Evolutionary conservation across 495 filamentous ascomycete genomes (phyloP).

Genomic region (Aspergillus avenaceus): DNA sequence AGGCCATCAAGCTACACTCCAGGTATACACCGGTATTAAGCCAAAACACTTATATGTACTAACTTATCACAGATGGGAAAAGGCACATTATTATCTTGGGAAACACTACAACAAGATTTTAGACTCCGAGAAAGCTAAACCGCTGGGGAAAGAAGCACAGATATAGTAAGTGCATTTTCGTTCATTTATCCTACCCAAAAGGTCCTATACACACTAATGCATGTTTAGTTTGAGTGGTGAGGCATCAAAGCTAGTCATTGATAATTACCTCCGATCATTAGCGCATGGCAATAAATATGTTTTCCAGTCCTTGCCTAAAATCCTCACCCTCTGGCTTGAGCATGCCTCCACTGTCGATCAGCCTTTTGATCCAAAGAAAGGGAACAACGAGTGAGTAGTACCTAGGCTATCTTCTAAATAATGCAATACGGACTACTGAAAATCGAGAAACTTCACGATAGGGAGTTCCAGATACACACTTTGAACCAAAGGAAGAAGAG

Average conservation of each 20-base stretch:
- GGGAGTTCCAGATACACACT: constrained; percentile 54
- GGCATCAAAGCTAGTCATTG: constrained; percentile 80
- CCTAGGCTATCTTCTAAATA: no score
- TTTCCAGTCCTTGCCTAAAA: constrained; percentile 84
- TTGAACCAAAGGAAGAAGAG: constrained; percentile 56
- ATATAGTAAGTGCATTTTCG: constrained; percentile 37
- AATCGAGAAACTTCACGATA: constrained; percentile 11
- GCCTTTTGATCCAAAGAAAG: constrained; percentile 61
- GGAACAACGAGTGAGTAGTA: constrained; percentile 48
- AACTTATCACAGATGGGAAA: constrained; percentile 68
- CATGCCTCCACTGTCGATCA: constrained; percentile 71
- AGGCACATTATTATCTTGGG: constrained; percentile 93
- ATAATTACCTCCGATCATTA: constrained; percentile 86
- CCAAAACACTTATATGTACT: constrained; percentile 5
- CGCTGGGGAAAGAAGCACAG: constrained; percentile 57
- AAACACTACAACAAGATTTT: constrained; percentile 97
- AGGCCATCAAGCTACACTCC: constrained; percentile 53
- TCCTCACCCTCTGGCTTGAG: constrained; percentile 92
- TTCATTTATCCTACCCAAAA: background rate
- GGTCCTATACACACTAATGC: constrained; percentile 2
- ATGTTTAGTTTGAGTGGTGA: constrained; percentile 60
- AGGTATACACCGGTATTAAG: constrained; percentile 19
- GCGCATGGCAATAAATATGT: constrained; percentile 89
- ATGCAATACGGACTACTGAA: constrained; percentile 2
- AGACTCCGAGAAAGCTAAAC: constrained; percentile 78